These are phyloP conservation scores for Seiridium unicorne DNA, from an alignment of 2,329 filamentous ascomycete genomes.

Conservation along the genomic window DNA sequence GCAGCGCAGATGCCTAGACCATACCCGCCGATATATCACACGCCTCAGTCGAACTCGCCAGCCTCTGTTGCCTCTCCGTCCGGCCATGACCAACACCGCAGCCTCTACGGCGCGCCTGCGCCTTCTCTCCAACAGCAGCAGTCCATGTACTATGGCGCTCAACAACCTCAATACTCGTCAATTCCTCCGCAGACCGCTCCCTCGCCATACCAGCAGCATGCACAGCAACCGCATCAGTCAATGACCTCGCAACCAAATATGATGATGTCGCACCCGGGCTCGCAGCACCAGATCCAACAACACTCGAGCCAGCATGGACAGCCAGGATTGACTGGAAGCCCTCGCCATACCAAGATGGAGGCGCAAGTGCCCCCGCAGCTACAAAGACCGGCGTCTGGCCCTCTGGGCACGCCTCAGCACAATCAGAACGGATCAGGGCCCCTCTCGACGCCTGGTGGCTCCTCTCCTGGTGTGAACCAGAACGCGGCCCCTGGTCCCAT, in stretches of 20 bases:
- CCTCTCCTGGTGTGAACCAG: constrained; percentile 66
- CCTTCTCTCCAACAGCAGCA: constrained; percentile 75
- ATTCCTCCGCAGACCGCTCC: constrained; percentile 62
- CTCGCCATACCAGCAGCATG: constrained; percentile 61
- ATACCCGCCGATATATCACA: constrained; percentile 93
- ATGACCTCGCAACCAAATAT: constrained; percentile 65
- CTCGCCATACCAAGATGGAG: constrained; percentile 62
- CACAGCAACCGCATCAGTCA: constrained; percentile 52
- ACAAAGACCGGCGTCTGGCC: constrained; percentile 54
- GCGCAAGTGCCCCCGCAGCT: constrained; percentile 61
- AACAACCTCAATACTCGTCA: constrained; percentile 62
- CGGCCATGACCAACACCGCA: constrained; percentile 83
- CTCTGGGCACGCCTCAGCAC: constrained; percentile 44
- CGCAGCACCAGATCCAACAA: constrained; percentile 58
- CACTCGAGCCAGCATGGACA: constrained; percentile 58
- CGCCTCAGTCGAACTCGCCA: constrained; percentile 91
- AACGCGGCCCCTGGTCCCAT: constrained; percentile 95
- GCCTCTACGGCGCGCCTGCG: constrained; percentile 74
- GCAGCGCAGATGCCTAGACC: constrained; percentile 68
- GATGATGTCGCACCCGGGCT: constrained; percentile 62
- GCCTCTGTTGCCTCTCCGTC: constrained; percentile 89
- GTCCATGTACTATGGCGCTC: constrained; percentile 71
- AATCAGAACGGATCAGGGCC: constrained; percentile 38
- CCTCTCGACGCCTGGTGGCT: constrained; percentile 43
- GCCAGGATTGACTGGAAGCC: constrained; percentile 58